Evolutionary conservation across 345 rosid species (phyloP).

Genomic region (Clarkia xantiana): DNA sequence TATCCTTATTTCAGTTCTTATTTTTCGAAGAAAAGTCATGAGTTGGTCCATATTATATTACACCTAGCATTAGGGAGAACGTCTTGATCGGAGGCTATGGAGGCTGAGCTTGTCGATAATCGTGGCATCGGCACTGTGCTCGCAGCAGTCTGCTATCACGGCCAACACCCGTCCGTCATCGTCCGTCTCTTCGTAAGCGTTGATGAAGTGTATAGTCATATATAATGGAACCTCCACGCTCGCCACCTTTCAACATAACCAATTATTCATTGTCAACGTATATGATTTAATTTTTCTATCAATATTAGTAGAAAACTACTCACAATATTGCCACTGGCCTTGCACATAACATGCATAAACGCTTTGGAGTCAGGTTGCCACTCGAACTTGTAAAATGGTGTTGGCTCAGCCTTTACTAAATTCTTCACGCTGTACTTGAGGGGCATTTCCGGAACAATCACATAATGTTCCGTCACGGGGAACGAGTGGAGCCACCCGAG

Average conservation of each 20-base stretch:
- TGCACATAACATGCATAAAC: slow-evolving; percentile 70
- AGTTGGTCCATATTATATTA: no score
- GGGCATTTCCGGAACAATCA: slow-evolving; percentile 87
- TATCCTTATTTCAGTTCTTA: no score
- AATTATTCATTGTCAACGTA: no score
- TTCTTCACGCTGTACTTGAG: slow-evolving; percentile 65
- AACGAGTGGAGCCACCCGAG: slow-evolving; percentile 98
- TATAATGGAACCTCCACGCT: slow-evolving; percentile 88
- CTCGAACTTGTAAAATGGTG: slow-evolving; percentile 81
- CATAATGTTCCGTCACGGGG: slow-evolving; percentile 73
- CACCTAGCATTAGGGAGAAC: slow-evolving; percentile 87
- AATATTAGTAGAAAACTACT: no score
- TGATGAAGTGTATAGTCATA: slow-evolving; percentile 84
- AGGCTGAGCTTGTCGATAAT: slow-evolving; percentile 67
- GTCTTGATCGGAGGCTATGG: slow-evolving; percentile 54
- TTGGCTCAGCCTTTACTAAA: slow-evolving; percentile 77
- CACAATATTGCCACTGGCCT: slow-evolving; percentile 75
- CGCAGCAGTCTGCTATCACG: slow-evolving; percentile 80
- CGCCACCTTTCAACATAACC: slow-evolving; percentile 60
- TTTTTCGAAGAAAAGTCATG: no score
- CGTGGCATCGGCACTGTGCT: slow-evolving; percentile 63
- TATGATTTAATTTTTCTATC: no score
- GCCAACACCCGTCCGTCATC: slow-evolving; percentile 60
- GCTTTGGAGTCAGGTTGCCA: slow-evolving; percentile 83
- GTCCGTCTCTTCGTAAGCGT: slow-evolving; percentile 78